Base-by-base conservation (phyloP, 768 basidiomycete species). In the Pleurotus salmoneostramineus region DNA sequence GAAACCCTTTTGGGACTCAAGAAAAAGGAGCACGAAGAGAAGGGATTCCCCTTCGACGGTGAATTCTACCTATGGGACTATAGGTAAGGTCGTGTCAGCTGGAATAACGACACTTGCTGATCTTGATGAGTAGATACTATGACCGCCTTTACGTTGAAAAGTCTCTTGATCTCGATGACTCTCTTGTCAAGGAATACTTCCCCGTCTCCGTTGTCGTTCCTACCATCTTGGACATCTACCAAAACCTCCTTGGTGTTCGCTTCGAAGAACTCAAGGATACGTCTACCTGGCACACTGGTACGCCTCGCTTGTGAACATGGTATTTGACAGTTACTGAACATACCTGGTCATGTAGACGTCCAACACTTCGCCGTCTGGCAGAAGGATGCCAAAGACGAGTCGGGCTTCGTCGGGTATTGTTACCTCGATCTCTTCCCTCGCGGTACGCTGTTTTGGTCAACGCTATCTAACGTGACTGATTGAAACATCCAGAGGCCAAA, bases 381-480 rank as follows among this genome's bases (percentile, higher is more conserved):
- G 63, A 84, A 84, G 54, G 84, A 82, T 58, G 86, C 88, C 15
- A 86, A 82, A 51, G 84, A 87, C 61, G 83, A 77, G 62, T 77
- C 83, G 0, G 88, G 78, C 27, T 95, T 95, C 65, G 67, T 94
- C 15, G 93, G 93, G 2, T 88, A 92, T 69, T 90, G 90, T 67
- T 92, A 92, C 64, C 87, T 95, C 32, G 93, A 95, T 65, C 80
- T 95, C 43, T 93, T 89, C 78, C 91, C 91, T 56, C 84, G 91
- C 21, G 80, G 91, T 90, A 67, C 8, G 71, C 68, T 40, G 34
- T 43, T 33, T 31, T 50, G 21, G 58, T 37, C 43, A 57, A 35
- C 54, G 60, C 21, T n/a, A n/a, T 12, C 15, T 6, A 51, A 49
- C 34, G 47, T 36, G 36, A 43, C 40, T 45, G 42, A 47, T 15